Conservation (phyloP, 202 grass and related monocot genomes). For the Musa balbisiana region DNA sequence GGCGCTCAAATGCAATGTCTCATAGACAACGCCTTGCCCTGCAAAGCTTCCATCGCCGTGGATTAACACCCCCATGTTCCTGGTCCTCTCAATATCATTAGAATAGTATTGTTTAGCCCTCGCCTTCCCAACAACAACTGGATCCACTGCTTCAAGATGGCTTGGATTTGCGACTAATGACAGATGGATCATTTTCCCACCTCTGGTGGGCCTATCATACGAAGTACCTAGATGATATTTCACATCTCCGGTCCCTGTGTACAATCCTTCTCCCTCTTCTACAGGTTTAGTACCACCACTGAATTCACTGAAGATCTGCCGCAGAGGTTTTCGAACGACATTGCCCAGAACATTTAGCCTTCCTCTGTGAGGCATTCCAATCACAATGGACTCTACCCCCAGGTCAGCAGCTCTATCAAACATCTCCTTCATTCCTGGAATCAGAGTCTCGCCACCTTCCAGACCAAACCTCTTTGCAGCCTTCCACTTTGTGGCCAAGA, state of each 20-base stretch:
- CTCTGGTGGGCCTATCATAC: slow-evolving; percentile 81
- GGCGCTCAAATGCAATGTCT: slow-evolving; percentile 82
- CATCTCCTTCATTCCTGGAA: slow-evolving; percentile 98
- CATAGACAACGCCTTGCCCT: slow-evolving; percentile 86
- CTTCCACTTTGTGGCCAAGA: slow-evolving; percentile 80
- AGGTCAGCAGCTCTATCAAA: slow-evolving; percentile 74
- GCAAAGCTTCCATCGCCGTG: slow-evolving; percentile 96
- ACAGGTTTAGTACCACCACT: slow-evolving; percentile 83
- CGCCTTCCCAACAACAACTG: slow-evolving; percentile 83
- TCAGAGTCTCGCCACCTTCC: slow-evolving; percentile 78
- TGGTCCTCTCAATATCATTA: slow-evolving; percentile 63
- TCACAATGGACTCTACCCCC: slow-evolving; percentile 83
- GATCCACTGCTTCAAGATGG: slow-evolving; percentile 88
- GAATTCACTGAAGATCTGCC: slow-evolving; percentile 92
- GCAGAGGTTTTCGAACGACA: slow-evolving; percentile 71
- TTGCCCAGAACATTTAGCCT: slow-evolving; percentile 82
- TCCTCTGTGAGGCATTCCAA: slow-evolving; percentile 93
- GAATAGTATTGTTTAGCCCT: slow-evolving; percentile 80
- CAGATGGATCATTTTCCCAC: slow-evolving; percentile 73
- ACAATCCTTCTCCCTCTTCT: slow-evolving; percentile 69
- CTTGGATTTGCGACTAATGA: slow-evolving; percentile 86
- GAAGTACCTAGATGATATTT: slow-evolving; percentile 97
- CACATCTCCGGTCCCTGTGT: slow-evolving; percentile 86
- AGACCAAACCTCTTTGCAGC: slow-evolving; percentile 75
- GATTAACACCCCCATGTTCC: slow-evolving; percentile 60